These are phyloP conservation scores for Nicotiana benthamiana DNA, from an alignment of 257 asterid species.

Conservation along the genomic window DNA sequence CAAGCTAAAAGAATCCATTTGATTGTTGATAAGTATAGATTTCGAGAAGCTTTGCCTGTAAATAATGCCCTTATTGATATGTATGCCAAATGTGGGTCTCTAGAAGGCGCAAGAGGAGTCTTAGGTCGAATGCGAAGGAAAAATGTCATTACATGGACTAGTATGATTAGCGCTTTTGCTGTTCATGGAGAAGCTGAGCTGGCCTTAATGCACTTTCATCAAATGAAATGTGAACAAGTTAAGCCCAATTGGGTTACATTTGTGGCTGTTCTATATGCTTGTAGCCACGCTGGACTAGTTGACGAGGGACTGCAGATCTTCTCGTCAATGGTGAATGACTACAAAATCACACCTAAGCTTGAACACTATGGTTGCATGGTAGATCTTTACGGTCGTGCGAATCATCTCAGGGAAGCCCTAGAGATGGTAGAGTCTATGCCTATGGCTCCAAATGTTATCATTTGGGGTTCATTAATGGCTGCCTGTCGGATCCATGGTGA, in stretches of 20 bases:
- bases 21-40: slow-evolving; percentile 36
- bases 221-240: slow-evolving; percentile 50
- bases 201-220: slow-evolving; percentile 38
- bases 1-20: slow-evolving; percentile 41
- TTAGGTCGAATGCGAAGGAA: slow-evolving; percentile 34
- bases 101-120: slow-evolving; percentile 45
- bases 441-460: slow-evolving; percentile 59
- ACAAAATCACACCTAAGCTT: slow-evolving; percentile 44
- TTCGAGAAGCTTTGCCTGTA: slow-evolving; percentile 50
- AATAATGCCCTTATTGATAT: slow-evolving; percentile 66
- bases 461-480: slow-evolving; percentile 82
- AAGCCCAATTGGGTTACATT: slow-evolving; percentile 70
- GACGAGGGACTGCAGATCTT: slow-evolving; percentile 47
- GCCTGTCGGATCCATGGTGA: slow-evolving; percentile 60
- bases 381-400: slow-evolving; percentile 65
- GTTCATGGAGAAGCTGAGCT: slow-evolving; percentile 53
- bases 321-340: slow-evolving; percentile 49
- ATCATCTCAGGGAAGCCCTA: slow-evolving; percentile 43
- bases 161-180: slow-evolving; percentile 55
- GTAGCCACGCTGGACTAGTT: slow-evolving; percentile 70
- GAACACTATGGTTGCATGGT: slow-evolving; percentile 89
- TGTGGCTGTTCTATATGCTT: slow-evolving; percentile 62
- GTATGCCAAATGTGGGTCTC: slow-evolving; percentile 76
- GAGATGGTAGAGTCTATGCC: slow-evolving; percentile 68
- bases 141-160: slow-evolving; percentile 73